Percentiles rank a stretch among this genome's conserved stretches.
phyloP scores from a whole-genome alignment of 2,329 filamentous ascomycete species.

The Pseudogymnoascus sp. region DNA sequence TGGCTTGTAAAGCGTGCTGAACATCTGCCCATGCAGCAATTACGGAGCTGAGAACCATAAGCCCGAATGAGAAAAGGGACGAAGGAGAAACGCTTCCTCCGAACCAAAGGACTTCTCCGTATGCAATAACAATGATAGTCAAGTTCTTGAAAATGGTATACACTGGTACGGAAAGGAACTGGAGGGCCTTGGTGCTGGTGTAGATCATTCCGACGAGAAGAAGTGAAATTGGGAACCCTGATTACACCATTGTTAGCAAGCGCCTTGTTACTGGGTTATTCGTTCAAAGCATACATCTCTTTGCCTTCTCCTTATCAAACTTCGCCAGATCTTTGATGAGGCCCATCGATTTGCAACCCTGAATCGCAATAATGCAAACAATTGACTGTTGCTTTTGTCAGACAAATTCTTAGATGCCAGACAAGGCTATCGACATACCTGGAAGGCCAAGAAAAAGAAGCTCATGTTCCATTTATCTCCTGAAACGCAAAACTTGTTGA shows the following conservation, averaged over 20 bases:
- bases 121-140: conserved; percentile 97
- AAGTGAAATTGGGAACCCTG: conserved; percentile 93
- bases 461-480: conserved; percentile 90
- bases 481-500: conserved; percentile 97
- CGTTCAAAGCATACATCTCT: conserved; percentile 65
- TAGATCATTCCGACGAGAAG: conserved; percentile 99
- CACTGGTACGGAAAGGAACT: conserved; percentile 93
- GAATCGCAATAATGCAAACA: conserved; percentile 80
- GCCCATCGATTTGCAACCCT: conserved; percentile 70
- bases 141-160: conserved; percentile 99
- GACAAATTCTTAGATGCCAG: not conserved
- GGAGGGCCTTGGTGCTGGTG: conserved; percentile 89
- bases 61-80: conserved; percentile 83
- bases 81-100: conserved; percentile 84
- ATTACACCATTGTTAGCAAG: conserved; percentile 17
- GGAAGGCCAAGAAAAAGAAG: conserved; percentile 86
- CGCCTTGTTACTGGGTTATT: conserved; percentile 4
- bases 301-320: conserved; percentile 83
- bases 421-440: conserved; percentile 54
- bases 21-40: conserved; percentile 98
- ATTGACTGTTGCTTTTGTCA: conserved; percentile 54
- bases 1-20: conserved; percentile 67
- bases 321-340: conserved; percentile 74
- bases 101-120: conserved; percentile 97
- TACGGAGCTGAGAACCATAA: conserved; percentile 93